Conservation (phyloP, 371 early-diverging fungal genomes). For the Coemansia sp. region DNA sequence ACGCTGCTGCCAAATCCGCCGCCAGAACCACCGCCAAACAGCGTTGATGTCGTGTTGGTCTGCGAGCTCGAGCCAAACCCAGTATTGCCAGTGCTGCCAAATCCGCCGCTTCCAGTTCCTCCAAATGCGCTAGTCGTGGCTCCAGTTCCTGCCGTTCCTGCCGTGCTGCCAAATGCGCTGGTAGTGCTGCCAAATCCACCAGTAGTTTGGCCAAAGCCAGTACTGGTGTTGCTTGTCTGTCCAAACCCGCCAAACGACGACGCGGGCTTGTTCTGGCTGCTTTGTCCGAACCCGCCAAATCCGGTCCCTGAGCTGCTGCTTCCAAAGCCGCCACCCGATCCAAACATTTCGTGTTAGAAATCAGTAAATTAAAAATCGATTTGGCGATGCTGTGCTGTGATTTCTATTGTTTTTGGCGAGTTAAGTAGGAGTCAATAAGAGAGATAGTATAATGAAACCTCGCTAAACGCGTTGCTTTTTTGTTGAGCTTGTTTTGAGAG, state of each 20-base stretch:
- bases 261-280: slow-evolving; percentile 12
- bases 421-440: too few relatives aligned
- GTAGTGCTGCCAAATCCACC: slow-evolving; percentile 19
- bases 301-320: slow-evolving; percentile 21
- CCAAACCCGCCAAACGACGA: slow-evolving; percentile 23
- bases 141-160: slow-evolving; percentile 18
- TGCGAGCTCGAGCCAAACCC: slow-evolving; percentile 25
- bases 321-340: slow-evolving; percentile 46
- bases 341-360: slow-evolving; percentile 32
- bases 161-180: slow-evolving; percentile 14
- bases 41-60: slow-evolving; percentile 15
- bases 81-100: slow-evolving; percentile 2
- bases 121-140: slow-evolving; percentile 15
- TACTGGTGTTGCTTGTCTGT: slow-evolving; percentile 14
- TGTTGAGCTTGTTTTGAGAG: not conserved
- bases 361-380: too few relatives aligned
- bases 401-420: too few relatives aligned
- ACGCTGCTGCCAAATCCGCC: slow-evolving; percentile 20
- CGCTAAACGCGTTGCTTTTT: too few relatives aligned
- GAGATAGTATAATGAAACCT: too few relatives aligned
- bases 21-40: slow-evolving; percentile 33
- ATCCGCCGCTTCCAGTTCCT: not conserved
- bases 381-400: too few relatives aligned
- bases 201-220: slow-evolving; percentile 14
- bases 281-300: slow-evolving; percentile 20